phyloP scores from a whole-genome alignment of 257 asterid species.

The Paulownia fortunei region DNA sequence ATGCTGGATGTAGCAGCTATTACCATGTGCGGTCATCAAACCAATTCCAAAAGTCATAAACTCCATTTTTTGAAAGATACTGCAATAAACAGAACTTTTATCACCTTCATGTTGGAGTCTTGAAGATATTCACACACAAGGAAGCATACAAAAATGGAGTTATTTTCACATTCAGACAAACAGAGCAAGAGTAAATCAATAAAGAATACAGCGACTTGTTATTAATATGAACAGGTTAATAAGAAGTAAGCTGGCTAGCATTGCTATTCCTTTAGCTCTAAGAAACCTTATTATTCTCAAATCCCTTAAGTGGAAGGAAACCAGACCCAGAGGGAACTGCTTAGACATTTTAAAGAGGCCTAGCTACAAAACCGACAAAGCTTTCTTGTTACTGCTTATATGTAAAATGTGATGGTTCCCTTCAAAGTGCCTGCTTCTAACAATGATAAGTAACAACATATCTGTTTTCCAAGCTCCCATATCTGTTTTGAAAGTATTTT shows the following conservation, averaged over 20 bases:
- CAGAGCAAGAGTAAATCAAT: not conserved
- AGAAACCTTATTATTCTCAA: not conserved
- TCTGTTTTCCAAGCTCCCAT: too few species aligned
- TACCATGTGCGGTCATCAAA: conserved; percentile 94
- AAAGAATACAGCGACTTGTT: not conserved
- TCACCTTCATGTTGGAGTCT: conserved; percentile 29
- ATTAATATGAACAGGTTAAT: not conserved
- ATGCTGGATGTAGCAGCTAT: conserved; percentile 29
- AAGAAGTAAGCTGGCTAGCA: not conserved
- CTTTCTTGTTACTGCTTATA: too few species aligned
- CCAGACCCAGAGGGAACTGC: not conserved
- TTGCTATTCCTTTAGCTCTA: not conserved
- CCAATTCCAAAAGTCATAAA: conserved; percentile 91
- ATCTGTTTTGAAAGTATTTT: not conserved
- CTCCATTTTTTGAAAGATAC: conserved; percentile 75
- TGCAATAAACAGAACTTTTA: conserved; percentile 50
- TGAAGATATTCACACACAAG: not conserved
- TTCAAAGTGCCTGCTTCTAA: not conserved
- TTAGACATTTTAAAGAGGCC: not conserved
- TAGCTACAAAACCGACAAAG: not conserved
- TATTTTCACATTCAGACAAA: not conserved
- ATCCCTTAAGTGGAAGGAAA: not conserved
- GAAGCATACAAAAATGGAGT: not conserved
- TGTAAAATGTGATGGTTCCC: not conserved
- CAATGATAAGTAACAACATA: not conserved